These are phyloP conservation scores for Kodamaea jinghongensis DNA, from an alignment of 805 yeast genomes.

Conservation along the genomic window DNA sequence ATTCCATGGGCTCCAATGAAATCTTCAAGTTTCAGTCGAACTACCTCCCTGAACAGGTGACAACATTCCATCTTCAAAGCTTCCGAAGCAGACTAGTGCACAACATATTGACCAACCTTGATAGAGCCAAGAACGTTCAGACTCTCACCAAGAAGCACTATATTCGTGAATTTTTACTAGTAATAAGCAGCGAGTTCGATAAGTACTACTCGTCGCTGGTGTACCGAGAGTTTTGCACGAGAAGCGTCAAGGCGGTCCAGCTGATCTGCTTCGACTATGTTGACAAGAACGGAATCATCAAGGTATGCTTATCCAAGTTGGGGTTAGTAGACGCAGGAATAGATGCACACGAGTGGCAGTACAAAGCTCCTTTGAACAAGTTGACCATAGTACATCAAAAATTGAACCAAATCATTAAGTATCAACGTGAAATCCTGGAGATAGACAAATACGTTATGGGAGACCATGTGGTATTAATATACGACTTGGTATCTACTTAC, in stretches of 20 bases:
- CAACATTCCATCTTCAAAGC: constrained; percentile 18
- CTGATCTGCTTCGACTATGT: constrained; percentile 14
- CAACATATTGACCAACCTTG: constrained; percentile 19
- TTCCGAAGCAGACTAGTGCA: constrained; percentile 19
- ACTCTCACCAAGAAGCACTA: constrained; percentile 14
- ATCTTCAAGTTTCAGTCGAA: constrained; percentile 19
- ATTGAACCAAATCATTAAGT: constrained; percentile 19
- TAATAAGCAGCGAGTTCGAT: constrained; percentile 27
- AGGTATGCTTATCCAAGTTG: constrained; percentile 22
- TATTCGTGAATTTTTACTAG: constrained; percentile 19
- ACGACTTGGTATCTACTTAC: constrained; percentile 30
- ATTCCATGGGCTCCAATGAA: constrained; percentile 16
- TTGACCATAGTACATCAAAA: constrained; percentile 27
- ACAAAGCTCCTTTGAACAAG: constrained; percentile 20
- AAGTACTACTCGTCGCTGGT: constrained; percentile 20
- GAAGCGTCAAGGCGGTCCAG: constrained; percentile 23
- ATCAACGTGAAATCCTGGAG: constrained; percentile 16
- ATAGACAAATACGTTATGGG: constrained; percentile 24
- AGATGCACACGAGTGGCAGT: constrained; percentile 22
- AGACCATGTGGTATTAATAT: constrained; percentile 21
- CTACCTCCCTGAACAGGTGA: constrained; percentile 16
- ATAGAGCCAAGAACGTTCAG: constrained; percentile 11
- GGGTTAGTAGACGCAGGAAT: constrained; percentile 26
- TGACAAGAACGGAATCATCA: constrained; percentile 16
- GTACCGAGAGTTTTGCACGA: constrained; percentile 31